Base-by-base conservation (phyloP, 208 protist species). In the Phytomonas serpens region DNA sequence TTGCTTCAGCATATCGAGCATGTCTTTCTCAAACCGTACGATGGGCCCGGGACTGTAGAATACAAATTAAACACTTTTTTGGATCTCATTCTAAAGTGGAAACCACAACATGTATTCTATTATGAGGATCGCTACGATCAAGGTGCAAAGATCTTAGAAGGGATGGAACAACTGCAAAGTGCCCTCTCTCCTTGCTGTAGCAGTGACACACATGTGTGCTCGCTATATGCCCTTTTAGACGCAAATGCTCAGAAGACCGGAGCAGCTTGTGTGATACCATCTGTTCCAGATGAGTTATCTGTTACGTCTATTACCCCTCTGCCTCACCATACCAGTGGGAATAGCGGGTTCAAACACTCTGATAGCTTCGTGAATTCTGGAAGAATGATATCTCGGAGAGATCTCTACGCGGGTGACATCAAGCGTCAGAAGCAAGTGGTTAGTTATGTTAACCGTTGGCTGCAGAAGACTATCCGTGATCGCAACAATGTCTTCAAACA, bases 81-180 rank as follows among this genome's bases (percentile, higher is more conserved):
- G 36, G 68, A 71, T 19, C 64, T 92, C 61, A 82, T 92, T 57
- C 76, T 77, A 30, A 27, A 73, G 51, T 72, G 90, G 65, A 42
- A 67, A 14, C 86, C 86, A 19, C 29, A 64, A 2, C 78, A 74
- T 27, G 81, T 93, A 34, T 92, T 76, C 42, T 95, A 95, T 78
- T 95, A 93, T 74, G 89, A 95, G 65, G 89, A 95, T 66, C 79
- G 87, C 13, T 73, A 71, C n/a, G 80, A 92, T 61, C 87, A 93
- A 71, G 89, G 87, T 0, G 69, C 37, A 11, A 64, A 72, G 40
- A 63, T 95, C 30, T 72, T 92, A 11, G 77, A 80, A 37, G 85
- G 85, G 16, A 82, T 93, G 33, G 80, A 73, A 3, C 61, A 72
- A 63, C 77, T 93, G 72, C 81, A 84, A 42, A 19, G 47, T 57